Conservation (phyloP, 2,329 filamentous ascomycete species). For the Fusarium pseudonygamai region DNA sequence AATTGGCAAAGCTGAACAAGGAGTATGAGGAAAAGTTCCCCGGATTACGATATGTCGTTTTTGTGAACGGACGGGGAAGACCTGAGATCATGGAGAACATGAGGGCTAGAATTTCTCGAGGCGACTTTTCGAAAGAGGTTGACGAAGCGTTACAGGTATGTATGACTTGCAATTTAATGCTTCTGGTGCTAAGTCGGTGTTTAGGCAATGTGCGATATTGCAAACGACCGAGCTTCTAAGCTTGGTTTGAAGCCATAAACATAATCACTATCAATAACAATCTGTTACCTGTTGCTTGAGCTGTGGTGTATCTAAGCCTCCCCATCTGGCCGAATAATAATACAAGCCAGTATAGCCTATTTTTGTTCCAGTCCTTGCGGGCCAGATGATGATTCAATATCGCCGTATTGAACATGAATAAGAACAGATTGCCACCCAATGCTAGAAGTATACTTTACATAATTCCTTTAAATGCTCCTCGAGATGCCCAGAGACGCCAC, state of each 20-base stretch:
- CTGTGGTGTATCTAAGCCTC: constrained; percentile 4
- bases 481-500: constrained; percentile 2
- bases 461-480: not conserved
- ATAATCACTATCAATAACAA: not conserved
- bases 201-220: constrained; percentile 90
- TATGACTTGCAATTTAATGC: not conserved
- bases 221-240: constrained; percentile 73
- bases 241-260: constrained; percentile 21
- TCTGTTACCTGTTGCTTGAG: not conserved
- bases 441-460: constrained; percentile 27
- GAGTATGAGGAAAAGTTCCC: constrained; percentile 86
- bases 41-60: constrained; percentile 87
- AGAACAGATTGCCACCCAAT: constrained; percentile 14
- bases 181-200: constrained; percentile 20
- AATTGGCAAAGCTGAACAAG: constrained; percentile 73
- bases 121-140: constrained; percentile 74
- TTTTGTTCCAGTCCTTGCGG: not conserved
- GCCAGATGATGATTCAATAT: not conserved
- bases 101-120: constrained; percentile 74
- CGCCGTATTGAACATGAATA: constrained; percentile 12
- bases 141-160: constrained; percentile 77
- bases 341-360: not conserved
- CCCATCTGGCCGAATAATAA: not conserved
- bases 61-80: constrained; percentile 84
- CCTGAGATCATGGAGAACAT: constrained; percentile 84